These are phyloP conservation scores for Panicum virgatum DNA, from an alignment of 202 grass and related monocot species.

Conservation along the genomic window DNA sequence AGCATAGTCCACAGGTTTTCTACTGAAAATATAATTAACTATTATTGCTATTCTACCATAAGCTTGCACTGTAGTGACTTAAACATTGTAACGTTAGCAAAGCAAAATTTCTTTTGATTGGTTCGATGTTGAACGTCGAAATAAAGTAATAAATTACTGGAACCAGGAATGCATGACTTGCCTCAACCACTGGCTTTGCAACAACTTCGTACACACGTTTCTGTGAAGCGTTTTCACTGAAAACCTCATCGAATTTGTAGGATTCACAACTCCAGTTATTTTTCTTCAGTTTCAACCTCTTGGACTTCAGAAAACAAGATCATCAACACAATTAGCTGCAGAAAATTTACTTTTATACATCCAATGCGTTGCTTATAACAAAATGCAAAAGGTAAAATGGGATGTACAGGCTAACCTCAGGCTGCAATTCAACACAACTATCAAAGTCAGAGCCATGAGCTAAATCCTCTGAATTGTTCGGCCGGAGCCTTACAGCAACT, in stretches of 20 bases:
- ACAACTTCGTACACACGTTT: constrained; percentile 87
- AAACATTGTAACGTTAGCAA: background rate
- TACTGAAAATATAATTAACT: background rate
- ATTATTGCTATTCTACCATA: background rate
- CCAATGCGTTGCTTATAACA: background rate
- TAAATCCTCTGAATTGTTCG: constrained; percentile 69
- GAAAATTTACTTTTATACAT: background rate
- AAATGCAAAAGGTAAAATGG: constrained; percentile 13
- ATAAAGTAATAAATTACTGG: constrained; percentile 6
- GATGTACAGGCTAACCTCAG: constrained; percentile 61
- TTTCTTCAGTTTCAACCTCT: constrained; percentile 80
- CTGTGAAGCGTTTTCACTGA: constrained; percentile 79
- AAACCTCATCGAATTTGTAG: constrained; percentile 93
- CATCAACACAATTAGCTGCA: background rate
- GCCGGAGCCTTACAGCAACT: constrained; percentile 83
- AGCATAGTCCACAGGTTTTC: background rate
- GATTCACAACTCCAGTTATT: constrained; percentile 93
- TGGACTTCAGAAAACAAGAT: constrained; percentile 52
- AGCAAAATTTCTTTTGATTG: background rate
- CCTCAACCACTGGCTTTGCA: constrained; percentile 92
- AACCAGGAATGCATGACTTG: constrained; percentile 43
- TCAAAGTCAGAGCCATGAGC: constrained; percentile 58
- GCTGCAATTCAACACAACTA: constrained; percentile 77
- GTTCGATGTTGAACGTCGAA: background rate
- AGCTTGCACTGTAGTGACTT: background rate